These are phyloP conservation scores for thale cress (Arabidopsis thaliana) DNA, from an alignment of 345 rosid species.

Conservation along the genomic window DNA sequence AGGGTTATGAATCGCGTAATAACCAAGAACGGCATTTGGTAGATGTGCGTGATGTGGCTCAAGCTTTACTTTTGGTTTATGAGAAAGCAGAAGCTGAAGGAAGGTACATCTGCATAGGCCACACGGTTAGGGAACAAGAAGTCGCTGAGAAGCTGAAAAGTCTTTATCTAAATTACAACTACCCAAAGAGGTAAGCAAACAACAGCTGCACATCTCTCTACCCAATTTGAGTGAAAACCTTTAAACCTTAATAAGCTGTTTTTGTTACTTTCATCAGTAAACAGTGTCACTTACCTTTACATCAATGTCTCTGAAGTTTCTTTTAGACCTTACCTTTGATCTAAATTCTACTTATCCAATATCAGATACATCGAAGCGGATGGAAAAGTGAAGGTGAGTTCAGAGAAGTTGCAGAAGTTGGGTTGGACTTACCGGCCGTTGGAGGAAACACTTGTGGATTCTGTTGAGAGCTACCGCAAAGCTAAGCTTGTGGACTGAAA, in stretches of 20 bases:
- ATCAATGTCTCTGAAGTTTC: neutral
- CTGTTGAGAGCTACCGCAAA: conserved; percentile 55
- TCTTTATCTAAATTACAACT: conserved; percentile 60
- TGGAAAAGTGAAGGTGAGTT: conserved; percentile 39
- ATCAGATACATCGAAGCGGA: conserved; percentile 49
- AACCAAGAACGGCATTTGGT: conserved; percentile 43
- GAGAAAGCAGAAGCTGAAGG: conserved; percentile 73
- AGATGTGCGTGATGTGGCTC: conserved; percentile 73
- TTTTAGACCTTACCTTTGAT: conserved; percentile 12
- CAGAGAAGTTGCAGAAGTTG: conserved; percentile 54
- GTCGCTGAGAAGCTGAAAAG: conserved; percentile 59
- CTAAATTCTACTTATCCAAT: conserved; percentile 24
- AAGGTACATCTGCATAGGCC: conserved; percentile 61
- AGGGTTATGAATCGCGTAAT: conserved; percentile 50
- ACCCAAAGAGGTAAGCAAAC: conserved; percentile 55
- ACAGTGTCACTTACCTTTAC: neutral
- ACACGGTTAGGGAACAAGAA: conserved; percentile 30
- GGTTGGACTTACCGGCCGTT: conserved; percentile 65
- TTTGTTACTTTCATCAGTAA: neutral
- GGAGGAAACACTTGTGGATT: conserved; percentile 63
- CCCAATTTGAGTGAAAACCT: neutral
- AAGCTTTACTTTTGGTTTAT: conserved; percentile 62
- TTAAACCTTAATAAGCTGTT: no score
- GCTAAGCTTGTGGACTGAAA: conserved; percentile 53
- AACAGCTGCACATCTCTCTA: neutral